A percentile compares a stretch with the other conserved stretches of the same genome.
These are phyloP conservation scores for Infundibulicybe gibba DNA, from an alignment of 768 basidiomycete species.

Conservation along the genomic window DNA sequence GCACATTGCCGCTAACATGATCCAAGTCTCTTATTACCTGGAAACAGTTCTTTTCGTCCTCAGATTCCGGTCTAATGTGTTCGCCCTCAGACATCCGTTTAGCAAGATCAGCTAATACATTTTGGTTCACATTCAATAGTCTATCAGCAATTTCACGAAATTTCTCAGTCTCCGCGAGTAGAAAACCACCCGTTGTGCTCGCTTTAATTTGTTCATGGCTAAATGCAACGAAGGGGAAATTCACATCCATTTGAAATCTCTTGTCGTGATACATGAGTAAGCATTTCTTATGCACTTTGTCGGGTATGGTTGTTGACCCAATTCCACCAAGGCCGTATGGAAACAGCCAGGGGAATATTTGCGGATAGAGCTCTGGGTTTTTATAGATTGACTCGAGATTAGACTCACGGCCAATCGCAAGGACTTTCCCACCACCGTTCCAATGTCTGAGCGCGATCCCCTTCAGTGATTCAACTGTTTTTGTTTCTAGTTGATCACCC, in stretches of 20 bases:
- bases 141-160: conserved; percentile 20
- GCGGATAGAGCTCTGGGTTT: conserved; percentile 32
- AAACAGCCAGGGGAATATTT: conserved; percentile 40
- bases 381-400: conserved; percentile 20
- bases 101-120: conserved; percentile 13
- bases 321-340: conserved; percentile 30
- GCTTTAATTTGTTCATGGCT: conserved; percentile 35
- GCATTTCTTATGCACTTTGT: conserved; percentile 14
- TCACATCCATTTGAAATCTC: conserved; percentile 29
- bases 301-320: conserved; percentile 10
- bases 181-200: conserved; percentile 19
- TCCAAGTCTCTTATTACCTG: conserved; percentile 28
- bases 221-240: conserved; percentile 35
- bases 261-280: conserved; percentile 35
- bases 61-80: not conserved
- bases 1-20: conserved; percentile 25
- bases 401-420: conserved; percentile 21
- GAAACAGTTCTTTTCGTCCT: conserved; percentile 30
- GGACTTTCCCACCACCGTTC: conserved; percentile 11
- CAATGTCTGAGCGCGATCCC: conserved; percentile 22
- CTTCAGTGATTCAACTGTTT: conserved; percentile 12
- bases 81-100: conserved; percentile 18
- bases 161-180: conserved; percentile 17
- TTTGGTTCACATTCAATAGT: conserved; percentile 16
- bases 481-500: conserved; percentile 15